Evolutionary conservation across 352 stramenopile genomes (phyloP).

Genomic region (Globisporangium emineosum): DNA sequence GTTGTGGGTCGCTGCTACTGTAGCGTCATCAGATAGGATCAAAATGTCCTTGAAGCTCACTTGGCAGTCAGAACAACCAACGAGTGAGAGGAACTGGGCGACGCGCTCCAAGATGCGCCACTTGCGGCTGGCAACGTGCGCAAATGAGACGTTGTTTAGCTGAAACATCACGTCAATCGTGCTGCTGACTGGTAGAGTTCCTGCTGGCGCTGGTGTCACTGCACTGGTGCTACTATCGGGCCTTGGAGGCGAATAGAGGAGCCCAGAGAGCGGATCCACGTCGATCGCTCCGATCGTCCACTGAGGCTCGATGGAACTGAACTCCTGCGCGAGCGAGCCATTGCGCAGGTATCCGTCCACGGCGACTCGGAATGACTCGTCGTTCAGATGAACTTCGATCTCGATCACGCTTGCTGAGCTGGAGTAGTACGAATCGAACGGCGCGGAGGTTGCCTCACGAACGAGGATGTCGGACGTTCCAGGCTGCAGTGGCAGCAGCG

Average conservation of each 20-base stretch:
- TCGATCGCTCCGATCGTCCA: constrained; percentile 25
- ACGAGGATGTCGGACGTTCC: constrained; percentile 29
- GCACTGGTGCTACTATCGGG: not conserved
- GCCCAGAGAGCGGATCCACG: constrained; percentile 9
- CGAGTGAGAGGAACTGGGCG: not conserved
- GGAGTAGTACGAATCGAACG: constrained; percentile 4
- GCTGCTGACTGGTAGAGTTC: not conserved
- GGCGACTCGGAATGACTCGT: constrained; percentile 3
- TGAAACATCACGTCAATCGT: not conserved
- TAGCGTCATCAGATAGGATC: no score
- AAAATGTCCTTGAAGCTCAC: not conserved
- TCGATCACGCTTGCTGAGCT: constrained; percentile 12
- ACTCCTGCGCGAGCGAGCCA: constrained; percentile 8
- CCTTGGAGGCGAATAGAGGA: constrained; percentile 6
- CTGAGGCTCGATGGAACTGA: constrained; percentile 21
- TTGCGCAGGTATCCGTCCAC: constrained; percentile 26
- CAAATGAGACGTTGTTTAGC: constrained; percentile 5
- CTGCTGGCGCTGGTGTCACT: not conserved
- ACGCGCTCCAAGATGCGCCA: constrained; percentile 14
- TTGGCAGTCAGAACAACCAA: constrained; percentile 1
- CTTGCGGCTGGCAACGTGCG: not conserved
- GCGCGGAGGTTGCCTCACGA: constrained; percentile 5
- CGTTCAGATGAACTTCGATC: constrained; percentile 26
- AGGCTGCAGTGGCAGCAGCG: constrained; percentile 14
- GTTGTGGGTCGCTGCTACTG: not conserved